Base-by-base conservation (phyloP, 306 rosid genomes). In the Castanospermum australe region DNA sequence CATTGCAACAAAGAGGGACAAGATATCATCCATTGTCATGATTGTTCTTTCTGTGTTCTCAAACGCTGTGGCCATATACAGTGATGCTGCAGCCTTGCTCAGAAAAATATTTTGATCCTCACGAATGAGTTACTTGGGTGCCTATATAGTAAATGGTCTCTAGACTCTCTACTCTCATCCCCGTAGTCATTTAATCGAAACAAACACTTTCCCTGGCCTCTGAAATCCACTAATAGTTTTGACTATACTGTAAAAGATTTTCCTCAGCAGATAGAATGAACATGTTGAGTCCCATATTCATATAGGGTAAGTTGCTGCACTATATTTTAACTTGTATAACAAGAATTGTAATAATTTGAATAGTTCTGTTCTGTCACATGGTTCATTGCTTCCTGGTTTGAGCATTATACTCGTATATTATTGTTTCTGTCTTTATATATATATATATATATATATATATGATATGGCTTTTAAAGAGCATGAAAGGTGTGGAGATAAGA, bases 11-110 rank as follows among this genome's bases (percentile, higher is more conserved):
- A 77, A 73, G 81, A 88, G 80, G 86, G 89, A 88, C 78, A 88
- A 81, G 78, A 67, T 80, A 50, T 74, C 83, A 73, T 65, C 87
- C 2, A 12, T 83, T 25, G 71, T 80, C 21, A 88, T 88, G 91
- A 85, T 88, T 57, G 87, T 69, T 39, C 86, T 88, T 14, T 87
- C 91, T 28, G 89, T 88, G 65, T 80, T 88, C 82, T 85, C 91
- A 25, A 88, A 88, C 52, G 47, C 30, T 30, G 82, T 88, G 83
- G 91, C 91, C 56, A 88, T 88, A 50, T 88, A 85, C 17, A 88
- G 91, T 10, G 84, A 88, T 74, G 89, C 89, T 32, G 78, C 77
- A 70, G 84, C 86, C 35, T 76, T 88, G 82, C 77, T 88, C 71
- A 85, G 81, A 73, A 88, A 28, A 66, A 59, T 8, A 24, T 11